phyloP scores from a whole-genome alignment of 2,329 filamentous ascomycete genomes.

The Ceratocystiopsis minuta region DNA sequence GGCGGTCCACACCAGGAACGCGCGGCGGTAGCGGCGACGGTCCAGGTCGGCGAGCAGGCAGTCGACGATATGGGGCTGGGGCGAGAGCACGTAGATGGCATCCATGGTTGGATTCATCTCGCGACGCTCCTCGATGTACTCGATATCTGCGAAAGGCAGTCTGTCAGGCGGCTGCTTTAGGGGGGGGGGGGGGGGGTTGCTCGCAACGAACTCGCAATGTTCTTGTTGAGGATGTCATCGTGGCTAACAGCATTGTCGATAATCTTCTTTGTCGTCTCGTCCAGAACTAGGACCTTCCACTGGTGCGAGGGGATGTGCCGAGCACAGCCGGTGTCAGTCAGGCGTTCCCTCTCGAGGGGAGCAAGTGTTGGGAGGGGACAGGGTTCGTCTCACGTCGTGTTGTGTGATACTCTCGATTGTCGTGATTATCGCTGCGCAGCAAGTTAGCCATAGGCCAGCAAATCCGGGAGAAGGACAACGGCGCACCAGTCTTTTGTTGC shows the following conservation, averaged over 20 bases:
- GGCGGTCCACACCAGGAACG: constrained; percentile 71
- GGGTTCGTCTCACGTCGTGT: constrained; percentile 47
- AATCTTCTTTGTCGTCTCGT: constrained; percentile 66
- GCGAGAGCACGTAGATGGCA: constrained; percentile 80
- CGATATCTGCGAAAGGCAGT: constrained; percentile 49
- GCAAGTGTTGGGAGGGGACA: neutral
- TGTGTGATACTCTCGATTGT: constrained; percentile 62
- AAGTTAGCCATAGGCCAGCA: neutral
- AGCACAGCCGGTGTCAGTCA: neutral
- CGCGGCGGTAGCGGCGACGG: constrained; percentile 58
- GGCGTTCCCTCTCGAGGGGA: too few relatives aligned
- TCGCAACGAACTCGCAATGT: constrained; percentile 63
- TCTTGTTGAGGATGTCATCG: constrained; percentile 92
- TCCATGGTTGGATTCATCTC: constrained; percentile 78
- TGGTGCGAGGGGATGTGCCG: constrained; percentile 18
- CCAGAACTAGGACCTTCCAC: constrained; percentile 95
- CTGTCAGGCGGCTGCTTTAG: neutral
- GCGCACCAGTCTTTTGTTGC: constrained; percentile 29
- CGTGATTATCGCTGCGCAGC: constrained; percentile 44
- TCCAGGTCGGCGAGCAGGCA: constrained; percentile 89
- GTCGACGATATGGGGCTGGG: constrained; percentile 75
- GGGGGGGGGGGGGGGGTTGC: too few relatives aligned
- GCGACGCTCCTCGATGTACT: constrained; percentile 76
- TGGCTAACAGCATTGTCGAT: constrained; percentile 83
- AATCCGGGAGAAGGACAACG: neutral